Evolutionary conservation across 2,329 filamentous ascomycete genomes (phyloP).

Genomic region (Curvularia spicifera): DNA sequence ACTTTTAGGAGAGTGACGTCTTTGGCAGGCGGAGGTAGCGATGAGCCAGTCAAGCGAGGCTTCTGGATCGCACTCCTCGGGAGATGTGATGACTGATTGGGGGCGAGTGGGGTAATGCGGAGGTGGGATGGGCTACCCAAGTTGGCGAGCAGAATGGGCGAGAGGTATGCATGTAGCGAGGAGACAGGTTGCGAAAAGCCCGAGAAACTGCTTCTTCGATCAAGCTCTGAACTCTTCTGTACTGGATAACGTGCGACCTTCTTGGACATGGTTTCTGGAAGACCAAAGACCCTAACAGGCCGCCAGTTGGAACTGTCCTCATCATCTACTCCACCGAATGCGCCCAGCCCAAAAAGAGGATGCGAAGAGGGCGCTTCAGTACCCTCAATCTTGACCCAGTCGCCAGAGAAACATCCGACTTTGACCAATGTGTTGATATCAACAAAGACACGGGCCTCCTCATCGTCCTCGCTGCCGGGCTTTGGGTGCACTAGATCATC

Average conservation of each 20-base stretch:
- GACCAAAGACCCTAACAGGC: constrained; percentile 84
- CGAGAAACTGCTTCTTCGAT: constrained; percentile 59
- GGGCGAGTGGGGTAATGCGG: constrained; percentile 73
- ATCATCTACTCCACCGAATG: constrained; percentile 69
- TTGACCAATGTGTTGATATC: constrained; percentile 85
- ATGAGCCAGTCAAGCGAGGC: constrained; percentile 52
- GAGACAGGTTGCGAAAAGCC: constrained; percentile 36
- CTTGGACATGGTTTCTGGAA: constrained; percentile 73
- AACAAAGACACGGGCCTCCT: constrained; percentile 85
- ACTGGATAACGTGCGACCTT: constrained; percentile 63
- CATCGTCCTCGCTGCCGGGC: constrained; percentile 82
- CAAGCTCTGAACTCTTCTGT: constrained; percentile 46
- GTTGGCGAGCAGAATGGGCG: constrained; percentile 86
- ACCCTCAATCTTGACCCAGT: constrained; percentile 89
- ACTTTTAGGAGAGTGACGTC: constrained; percentile 91
- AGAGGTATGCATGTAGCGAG: constrained; percentile 68
- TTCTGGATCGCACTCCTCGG: constrained; percentile 50
- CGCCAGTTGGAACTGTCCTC: constrained; percentile 72
- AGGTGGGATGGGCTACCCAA: constrained; percentile 79
- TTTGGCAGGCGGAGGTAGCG: constrained; percentile 66
- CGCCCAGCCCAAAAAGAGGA: constrained; percentile 71
- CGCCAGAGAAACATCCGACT: constrained; percentile 94
- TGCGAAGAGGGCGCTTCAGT: constrained; percentile 74
- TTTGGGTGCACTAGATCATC: constrained; percentile 84
- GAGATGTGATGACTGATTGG: constrained; percentile 52